Evolutionary conservation across 2,329 filamentous ascomycete genomes (phyloP).

Genomic region (Cytospora piceicola): DNA sequence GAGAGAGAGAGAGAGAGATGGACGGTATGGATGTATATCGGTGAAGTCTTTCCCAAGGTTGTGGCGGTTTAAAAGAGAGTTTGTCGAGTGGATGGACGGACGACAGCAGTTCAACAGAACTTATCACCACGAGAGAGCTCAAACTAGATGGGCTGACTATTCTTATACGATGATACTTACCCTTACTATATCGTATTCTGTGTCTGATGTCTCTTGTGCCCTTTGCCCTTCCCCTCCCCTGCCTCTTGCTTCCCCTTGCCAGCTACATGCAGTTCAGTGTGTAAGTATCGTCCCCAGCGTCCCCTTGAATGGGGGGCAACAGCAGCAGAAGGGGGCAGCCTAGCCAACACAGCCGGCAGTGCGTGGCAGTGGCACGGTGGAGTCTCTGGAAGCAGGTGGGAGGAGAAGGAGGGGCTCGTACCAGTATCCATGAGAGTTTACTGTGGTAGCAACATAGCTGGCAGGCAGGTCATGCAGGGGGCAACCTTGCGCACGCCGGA

Average conservation of each 20-base stretch:
- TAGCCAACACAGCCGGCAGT: background rate
- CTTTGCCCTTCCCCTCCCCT: background rate
- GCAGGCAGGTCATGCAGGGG: background rate
- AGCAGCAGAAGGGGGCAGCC: background rate
- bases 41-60: too few relatives aligned
- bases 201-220: background rate
- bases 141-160: background rate
- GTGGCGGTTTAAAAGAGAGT: too few relatives aligned
- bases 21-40: background rate
- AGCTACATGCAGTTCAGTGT: background rate
- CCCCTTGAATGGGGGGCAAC: background rate
- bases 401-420: background rate
- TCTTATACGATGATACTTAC: background rate
- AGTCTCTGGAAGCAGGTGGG: background rate
- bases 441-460: background rate
- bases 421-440: too few relatives aligned
- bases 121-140: background rate
- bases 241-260: background rate
- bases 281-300: background rate
- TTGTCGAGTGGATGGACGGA: background rate
- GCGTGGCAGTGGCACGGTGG: constrained; percentile 5
- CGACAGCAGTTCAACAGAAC: background rate
- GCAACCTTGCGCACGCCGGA: background rate
- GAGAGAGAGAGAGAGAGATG: background rate
- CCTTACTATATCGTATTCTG: background rate